A percentile compares a stretch with the other conserved stretches of the same genome.
phyloP scores from a whole-genome alignment of 2,329 filamentous ascomycete genomes.

The Alternaria sp. region DNA sequence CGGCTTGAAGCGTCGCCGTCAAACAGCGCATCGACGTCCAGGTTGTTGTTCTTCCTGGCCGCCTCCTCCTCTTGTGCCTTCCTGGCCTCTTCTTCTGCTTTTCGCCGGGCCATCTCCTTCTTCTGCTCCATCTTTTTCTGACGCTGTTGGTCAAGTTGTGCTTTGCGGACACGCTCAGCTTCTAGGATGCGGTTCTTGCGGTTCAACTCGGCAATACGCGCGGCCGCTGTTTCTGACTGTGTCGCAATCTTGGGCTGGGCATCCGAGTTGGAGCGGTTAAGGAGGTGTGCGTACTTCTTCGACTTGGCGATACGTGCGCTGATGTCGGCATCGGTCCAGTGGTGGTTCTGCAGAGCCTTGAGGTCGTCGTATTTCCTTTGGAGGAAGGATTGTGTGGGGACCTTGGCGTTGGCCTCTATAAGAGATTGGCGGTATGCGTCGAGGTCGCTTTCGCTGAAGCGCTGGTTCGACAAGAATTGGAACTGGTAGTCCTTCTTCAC shows the following conservation, averaged over 20 bases:
- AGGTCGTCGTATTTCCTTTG: constrained; percentile 80
- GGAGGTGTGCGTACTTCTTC: constrained; percentile 56
- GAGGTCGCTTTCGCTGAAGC: constrained; percentile 86
- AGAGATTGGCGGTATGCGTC: constrained; percentile 81
- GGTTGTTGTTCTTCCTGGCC: constrained; percentile 39
- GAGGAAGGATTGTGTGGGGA: constrained; percentile 77
- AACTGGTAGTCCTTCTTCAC: constrained; percentile 87
- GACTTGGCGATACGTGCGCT: constrained; percentile 78
- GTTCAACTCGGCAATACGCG: constrained; percentile 84
- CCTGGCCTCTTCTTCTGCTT: constrained; percentile 61
- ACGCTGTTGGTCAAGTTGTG: constrained; percentile 77
- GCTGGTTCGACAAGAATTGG: constrained; percentile 84
- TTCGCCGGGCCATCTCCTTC: constrained; percentile 54
- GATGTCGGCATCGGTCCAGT: constrained; percentile 84
- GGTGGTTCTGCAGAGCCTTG: constrained; percentile 77
- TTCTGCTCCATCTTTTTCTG: constrained; percentile 48
- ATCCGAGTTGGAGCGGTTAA: constrained; percentile 71
- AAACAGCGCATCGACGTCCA: constrained; percentile 57
- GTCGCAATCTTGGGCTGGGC: constrained; percentile 65
- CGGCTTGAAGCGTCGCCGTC: constrained; percentile 54
- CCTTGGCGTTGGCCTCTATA: constrained; percentile 69
- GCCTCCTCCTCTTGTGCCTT: constrained; percentile 51
- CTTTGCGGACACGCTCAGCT: constrained; percentile 87
- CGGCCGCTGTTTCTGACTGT: constrained; percentile 72
- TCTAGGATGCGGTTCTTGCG: constrained; percentile 83